Evolutionary conservation across 2,329 filamentous ascomycete species (phyloP).

Genomic region (Colletotrichum costaricense): DNA sequence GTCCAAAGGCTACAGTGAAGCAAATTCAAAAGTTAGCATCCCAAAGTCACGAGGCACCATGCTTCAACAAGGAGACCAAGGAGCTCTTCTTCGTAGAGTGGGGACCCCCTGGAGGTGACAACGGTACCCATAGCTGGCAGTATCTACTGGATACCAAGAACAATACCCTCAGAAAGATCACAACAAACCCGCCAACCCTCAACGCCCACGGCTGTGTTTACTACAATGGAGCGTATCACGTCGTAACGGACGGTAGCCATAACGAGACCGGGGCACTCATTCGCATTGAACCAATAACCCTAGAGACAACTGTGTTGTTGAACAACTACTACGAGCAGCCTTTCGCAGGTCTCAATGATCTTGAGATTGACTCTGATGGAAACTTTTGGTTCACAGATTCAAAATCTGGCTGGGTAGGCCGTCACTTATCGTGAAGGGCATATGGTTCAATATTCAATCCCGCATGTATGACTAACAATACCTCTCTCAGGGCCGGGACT

Average conservation of each 20-base stretch:
- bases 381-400: constrained; percentile 15
- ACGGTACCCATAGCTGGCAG: constrained; percentile 16
- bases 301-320: background rate
- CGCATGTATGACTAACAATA: background rate
- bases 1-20: background rate
- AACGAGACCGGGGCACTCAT: background rate
- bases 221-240: background rate
- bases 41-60: constrained; percentile 6
- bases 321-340: constrained; percentile 17
- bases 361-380: constrained; percentile 10
- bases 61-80: constrained; percentile 5
- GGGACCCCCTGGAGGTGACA: constrained; percentile 8
- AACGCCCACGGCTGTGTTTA: constrained; percentile 12
- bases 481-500: background rate
- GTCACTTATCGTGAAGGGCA: background rate
- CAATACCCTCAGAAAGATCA: constrained; percentile 10
- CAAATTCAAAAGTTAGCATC: background rate
- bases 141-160: constrained; percentile 4
- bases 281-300: background rate
- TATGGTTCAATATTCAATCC: too few relatives aligned
- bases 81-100: constrained; percentile 13
- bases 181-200: background rate
- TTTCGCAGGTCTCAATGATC: constrained; percentile 9
- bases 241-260: constrained; percentile 5
- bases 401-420: background rate